These are phyloP conservation scores for Urostyla sp. DNA, from an alignment of 73 alveolate genomes.

Conservation along the genomic window DNA sequence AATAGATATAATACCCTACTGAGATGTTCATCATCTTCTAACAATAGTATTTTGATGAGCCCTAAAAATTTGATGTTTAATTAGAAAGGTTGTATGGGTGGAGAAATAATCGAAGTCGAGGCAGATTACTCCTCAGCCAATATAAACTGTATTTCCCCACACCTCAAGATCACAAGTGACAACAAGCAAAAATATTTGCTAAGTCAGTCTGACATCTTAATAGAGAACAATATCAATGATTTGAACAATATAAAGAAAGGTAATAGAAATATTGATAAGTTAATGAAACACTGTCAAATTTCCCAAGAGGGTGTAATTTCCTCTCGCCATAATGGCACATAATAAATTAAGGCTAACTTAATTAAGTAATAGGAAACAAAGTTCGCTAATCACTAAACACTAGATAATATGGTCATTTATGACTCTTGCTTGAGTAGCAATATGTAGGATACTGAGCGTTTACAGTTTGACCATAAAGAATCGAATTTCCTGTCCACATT, in stretches of 20 bases:
- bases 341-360: too few species aligned
- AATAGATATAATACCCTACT: slow-evolving; percentile 26
- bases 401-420: too few species aligned
- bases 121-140: too few species aligned
- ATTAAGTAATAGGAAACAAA: too few species aligned
- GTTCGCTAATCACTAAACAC: too few species aligned
- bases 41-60: slow-evolving; percentile 10
- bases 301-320: too few species aligned
- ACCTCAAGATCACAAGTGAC: not conserved
- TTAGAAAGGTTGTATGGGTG: not conserved
- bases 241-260: not conserved
- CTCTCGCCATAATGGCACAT: too few species aligned
- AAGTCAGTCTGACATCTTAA: not conserved
- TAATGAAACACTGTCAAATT: too few species aligned
- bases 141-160: slow-evolving; percentile 5
- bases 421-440: too few species aligned
- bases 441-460: not conserved
- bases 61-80: slow-evolving; percentile 42
- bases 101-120: not conserved
- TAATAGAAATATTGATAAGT: too few species aligned
- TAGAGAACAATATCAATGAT: not conserved
- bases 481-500: slow-evolving; percentile 3
- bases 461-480: not conserved
- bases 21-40: slow-evolving; percentile 23
- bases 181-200: not conserved